Conservation (phyloP, 1,284 basidiomycete species). For the Naganishia liquefaciens region DNA sequence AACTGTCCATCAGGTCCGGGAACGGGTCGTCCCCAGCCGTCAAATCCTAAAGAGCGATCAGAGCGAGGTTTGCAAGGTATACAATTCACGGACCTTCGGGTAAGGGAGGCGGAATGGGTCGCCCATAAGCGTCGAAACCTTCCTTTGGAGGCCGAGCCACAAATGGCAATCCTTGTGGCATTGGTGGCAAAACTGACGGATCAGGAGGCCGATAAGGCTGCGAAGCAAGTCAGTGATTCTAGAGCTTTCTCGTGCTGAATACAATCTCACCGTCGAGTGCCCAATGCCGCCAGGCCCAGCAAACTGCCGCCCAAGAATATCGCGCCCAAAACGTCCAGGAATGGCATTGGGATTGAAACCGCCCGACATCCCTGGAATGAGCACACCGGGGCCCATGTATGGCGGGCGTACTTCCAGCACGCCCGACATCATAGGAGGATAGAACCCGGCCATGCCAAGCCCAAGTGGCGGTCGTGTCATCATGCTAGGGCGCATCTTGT, state of each 20-base stretch:
- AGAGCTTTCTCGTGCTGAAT: not conserved
- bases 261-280: not conserved
- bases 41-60: conserved; percentile 22
- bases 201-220: conserved; percentile 34
- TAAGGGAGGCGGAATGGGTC: conserved; percentile 32
- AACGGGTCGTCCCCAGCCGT: conserved; percentile 33
- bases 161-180: conserved; percentile 33
- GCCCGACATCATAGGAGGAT: conserved; percentile 17
- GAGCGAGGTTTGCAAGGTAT: too few species aligned
- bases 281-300: conserved; percentile 34
- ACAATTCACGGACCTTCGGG: conserved; percentile 26
- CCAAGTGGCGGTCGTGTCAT: conserved; percentile 1
- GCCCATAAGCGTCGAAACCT: conserved; percentile 35
- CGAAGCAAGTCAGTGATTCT: not conserved
- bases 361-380: conserved; percentile 7
- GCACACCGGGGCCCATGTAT: conserved; percentile 8
- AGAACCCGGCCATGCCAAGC: conserved; percentile 6
- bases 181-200: conserved; percentile 26
- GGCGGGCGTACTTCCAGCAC: conserved; percentile 7
- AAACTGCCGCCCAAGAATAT: conserved; percentile 31
- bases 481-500: not conserved
- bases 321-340: conserved; percentile 34
- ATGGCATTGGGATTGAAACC: conserved; percentile 27
- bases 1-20: conserved; percentile 23
- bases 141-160: conserved; percentile 32